Evolutionary conservation across 257 asterid genomes (phyloP).

Genomic region (Gynochthodes officinalis): DNA sequence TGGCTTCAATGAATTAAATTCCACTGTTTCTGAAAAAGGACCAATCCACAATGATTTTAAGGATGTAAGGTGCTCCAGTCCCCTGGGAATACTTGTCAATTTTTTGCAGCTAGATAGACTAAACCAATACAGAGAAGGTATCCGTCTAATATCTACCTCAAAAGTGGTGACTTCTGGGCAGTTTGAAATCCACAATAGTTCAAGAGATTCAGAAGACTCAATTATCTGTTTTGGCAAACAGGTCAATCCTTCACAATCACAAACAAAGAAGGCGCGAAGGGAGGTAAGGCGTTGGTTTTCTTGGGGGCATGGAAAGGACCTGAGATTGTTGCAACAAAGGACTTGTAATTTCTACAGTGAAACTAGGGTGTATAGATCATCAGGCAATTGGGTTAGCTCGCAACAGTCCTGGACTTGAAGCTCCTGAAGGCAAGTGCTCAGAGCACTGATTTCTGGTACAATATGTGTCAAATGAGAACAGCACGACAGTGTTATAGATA

Average conservation of each 20-base stretch:
- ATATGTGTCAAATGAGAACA: too few relatives aligned
- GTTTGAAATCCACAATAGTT: too few relatives aligned
- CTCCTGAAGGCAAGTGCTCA: neutral
- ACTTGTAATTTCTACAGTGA: neutral
- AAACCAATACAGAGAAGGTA: neutral
- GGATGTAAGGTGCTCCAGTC: neutral
- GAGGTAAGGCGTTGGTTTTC: too few relatives aligned
- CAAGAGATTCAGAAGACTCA: too few relatives aligned
- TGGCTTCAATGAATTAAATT: neutral
- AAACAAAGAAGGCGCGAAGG: too few relatives aligned
- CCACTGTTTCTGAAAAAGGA: slow-evolving; percentile 7
- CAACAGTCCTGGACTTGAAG: neutral
- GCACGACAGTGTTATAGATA: too few relatives aligned
- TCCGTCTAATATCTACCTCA: neutral
- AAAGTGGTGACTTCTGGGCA: too few relatives aligned
- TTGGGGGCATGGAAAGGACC: neutral
- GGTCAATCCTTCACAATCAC: too few relatives aligned
- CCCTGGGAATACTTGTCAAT: slow-evolving; percentile 2
- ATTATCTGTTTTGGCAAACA: too few relatives aligned
- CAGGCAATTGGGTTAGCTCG: slow-evolving; percentile 14
- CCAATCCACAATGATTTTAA: neutral
- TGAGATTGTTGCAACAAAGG: neutral
- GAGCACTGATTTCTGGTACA: too few relatives aligned
- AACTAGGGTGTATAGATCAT: slow-evolving; percentile 5
- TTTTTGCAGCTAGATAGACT: neutral